A percentile compares a stretch with the other conserved stretches of the same genome.
Evolutionary conservation across 495 filamentous ascomycete species (phyloP).

Genomic region (Talaromyces thailandensis): DNA sequence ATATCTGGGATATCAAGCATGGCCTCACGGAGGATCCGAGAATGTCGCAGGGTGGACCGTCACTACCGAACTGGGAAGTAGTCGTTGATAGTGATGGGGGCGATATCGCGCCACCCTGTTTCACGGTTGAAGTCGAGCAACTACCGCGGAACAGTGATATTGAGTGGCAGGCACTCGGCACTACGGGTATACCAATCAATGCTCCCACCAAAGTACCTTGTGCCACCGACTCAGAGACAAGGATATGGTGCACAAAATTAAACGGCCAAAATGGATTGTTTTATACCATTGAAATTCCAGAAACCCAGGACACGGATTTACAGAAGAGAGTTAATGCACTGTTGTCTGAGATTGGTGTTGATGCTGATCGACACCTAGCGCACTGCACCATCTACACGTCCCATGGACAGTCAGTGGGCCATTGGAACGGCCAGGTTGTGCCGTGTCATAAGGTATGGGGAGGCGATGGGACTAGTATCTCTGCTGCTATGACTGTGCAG

Average conservation of each 20-base stretch:
- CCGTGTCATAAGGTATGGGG: slow-evolving; percentile 42
- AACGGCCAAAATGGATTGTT: slow-evolving; percentile 17
- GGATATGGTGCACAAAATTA: slow-evolving; percentile 14
- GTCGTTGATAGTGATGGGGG: slow-evolving; percentile 11
- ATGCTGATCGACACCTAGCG: not conserved
- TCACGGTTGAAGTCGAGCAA: slow-evolving; percentile 62
- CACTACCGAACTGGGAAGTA: slow-evolving; percentile 23
- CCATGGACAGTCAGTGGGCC: slow-evolving; percentile 12
- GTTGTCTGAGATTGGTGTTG: not conserved
- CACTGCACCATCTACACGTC: slow-evolving; percentile 31
- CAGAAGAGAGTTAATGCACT: not conserved
- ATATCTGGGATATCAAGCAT: slow-evolving; percentile 65
- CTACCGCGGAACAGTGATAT: slow-evolving; percentile 60
- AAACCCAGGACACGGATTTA: not conserved
- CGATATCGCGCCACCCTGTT: slow-evolving; percentile 47
- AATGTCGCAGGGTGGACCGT: slow-evolving; percentile 6
- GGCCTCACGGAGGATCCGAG: slow-evolving; percentile 24
- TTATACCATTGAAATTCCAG: slow-evolving; percentile 23
- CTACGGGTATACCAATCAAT: slow-evolving; percentile 19
- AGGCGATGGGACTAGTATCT: slow-evolving; percentile 22
- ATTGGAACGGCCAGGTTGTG: slow-evolving; percentile 31
- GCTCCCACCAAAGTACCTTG: slow-evolving; percentile 6
- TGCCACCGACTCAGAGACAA: not conserved
- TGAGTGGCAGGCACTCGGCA: slow-evolving; percentile 61
- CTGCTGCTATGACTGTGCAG: slow-evolving; percentile 32